These are phyloP conservation scores for Vitis cinerea DNA, from an alignment of 164 flowering plant genomes.

Conservation along the genomic window DNA sequence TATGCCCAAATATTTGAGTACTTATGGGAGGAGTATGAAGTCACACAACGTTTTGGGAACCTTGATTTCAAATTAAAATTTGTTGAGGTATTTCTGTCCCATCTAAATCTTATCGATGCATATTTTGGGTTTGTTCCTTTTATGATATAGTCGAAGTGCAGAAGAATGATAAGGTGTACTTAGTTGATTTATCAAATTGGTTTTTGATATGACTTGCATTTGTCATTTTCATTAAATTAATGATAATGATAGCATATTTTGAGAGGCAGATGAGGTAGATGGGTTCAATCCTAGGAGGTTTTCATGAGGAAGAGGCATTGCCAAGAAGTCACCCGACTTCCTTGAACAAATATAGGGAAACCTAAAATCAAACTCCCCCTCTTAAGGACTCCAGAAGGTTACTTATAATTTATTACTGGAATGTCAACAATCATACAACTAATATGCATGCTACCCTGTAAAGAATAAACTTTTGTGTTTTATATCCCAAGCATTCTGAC, in stretches of 20 bases:
- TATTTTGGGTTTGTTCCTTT: neutral
- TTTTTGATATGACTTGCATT: too few species aligned
- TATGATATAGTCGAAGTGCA: too few species aligned
- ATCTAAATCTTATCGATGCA: neutral
- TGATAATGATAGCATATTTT: too few species aligned
- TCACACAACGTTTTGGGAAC: constrained; percentile 83
- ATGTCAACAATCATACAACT: neutral
- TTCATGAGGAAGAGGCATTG: neutral
- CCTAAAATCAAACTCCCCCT: neutral
- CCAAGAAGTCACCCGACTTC: neutral
- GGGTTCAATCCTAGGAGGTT: too few species aligned
- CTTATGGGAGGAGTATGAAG: constrained; percentile 88
- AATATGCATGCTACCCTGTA: neutral
- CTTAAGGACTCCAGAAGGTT: neutral
- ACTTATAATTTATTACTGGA: neutral
- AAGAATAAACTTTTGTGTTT: neutral
- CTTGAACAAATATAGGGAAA: neutral
- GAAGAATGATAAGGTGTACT: too few species aligned
- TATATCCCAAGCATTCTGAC: neutral
- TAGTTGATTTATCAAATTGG: too few species aligned
- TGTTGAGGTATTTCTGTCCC: constrained; percentile 62
- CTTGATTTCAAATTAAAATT: constrained; percentile 82
- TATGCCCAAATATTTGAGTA: constrained; percentile 86
- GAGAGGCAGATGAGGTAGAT: neutral
- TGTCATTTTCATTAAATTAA: too few species aligned